Conservation (phyloP, 139 green algal species). For the Chlamydomonas eustigma region DNA sequence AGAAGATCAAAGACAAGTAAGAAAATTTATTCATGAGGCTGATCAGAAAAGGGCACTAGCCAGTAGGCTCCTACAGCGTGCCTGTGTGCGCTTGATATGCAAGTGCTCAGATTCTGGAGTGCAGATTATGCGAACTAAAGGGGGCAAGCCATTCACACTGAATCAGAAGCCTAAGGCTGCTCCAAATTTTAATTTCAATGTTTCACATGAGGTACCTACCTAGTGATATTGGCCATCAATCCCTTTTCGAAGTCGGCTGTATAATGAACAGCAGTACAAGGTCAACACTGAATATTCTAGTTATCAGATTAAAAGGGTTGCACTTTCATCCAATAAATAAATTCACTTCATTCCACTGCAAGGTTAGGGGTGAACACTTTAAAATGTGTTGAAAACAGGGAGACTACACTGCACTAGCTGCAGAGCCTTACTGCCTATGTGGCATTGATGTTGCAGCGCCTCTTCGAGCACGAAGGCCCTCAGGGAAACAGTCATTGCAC, state of each 20-base stretch:
- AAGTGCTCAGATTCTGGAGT: conserved; percentile 24
- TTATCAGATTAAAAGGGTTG: background rate
- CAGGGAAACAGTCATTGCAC: background rate
- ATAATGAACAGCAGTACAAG: no score
- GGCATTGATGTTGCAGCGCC: conserved; percentile 24
- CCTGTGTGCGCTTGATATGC: conserved; percentile 3
- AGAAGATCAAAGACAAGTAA: background rate
- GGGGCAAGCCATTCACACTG: conserved; percentile 50
- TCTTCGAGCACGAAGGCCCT: background rate
- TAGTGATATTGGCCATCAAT: conserved; percentile 5
- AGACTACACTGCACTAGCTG: conserved; percentile 21
- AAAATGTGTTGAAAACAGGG: conserved; percentile 22
- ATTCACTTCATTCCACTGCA: no score
- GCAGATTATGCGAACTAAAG: conserved; percentile 45
- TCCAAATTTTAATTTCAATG: conserved; percentile 36
- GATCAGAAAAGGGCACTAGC: conserved; percentile 46
- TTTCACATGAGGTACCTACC: conserved; percentile 31
- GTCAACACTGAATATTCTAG: background rate
- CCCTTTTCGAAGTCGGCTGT: no score
- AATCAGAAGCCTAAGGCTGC: background rate
- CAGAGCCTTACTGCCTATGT: conserved; percentile 14
- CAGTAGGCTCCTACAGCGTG: conserved; percentile 36
- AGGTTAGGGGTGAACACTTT: no score
- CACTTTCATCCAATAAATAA: background rate
- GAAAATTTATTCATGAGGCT: conserved; percentile 10